Conservation (phyloP, 108 stramenopile species). For the Fragilariopsis cylindrus region DNA sequence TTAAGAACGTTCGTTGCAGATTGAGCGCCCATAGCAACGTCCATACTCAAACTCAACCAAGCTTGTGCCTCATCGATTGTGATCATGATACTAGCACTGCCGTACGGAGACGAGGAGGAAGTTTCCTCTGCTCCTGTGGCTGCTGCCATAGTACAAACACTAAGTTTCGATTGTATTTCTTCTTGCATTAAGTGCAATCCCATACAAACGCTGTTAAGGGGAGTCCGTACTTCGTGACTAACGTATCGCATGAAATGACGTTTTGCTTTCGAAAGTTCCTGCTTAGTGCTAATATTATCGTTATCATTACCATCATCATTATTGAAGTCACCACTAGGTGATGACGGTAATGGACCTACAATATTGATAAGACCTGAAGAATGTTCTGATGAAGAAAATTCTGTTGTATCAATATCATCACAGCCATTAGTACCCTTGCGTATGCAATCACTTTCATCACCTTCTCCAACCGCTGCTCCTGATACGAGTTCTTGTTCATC, state of each 20-base stretch:
- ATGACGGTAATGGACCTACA: too few relatives aligned
- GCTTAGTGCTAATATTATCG: background rate
- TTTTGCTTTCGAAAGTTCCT: conserved; percentile 25
- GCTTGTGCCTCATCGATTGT: conserved; percentile 17
- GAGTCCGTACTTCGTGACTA: conserved; percentile 33
- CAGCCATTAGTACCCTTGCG: too few relatives aligned
- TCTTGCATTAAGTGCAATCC: conserved; percentile 38
- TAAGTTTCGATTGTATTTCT: conserved; percentile 5
- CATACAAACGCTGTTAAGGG: conserved; percentile 28
- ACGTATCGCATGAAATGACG: conserved; percentile 33
- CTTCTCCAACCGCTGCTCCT: too few relatives aligned
- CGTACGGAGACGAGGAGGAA: background rate
- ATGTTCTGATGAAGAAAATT: too few relatives aligned
- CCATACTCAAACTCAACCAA: conserved; percentile 12
- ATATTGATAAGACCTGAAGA: too few relatives aligned
- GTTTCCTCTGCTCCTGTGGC: background rate
- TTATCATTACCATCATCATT: too few relatives aligned
- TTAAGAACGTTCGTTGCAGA: conserved; percentile 38
- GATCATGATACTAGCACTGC: background rate
- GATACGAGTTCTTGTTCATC: too few relatives aligned
- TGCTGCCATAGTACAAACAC: background rate
- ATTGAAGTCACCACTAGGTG: too few relatives aligned
- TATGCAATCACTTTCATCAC: too few relatives aligned
- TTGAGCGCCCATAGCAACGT: conserved; percentile 21
- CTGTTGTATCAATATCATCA: too few relatives aligned